Evolutionary conservation across 129 eudicot species (phyloP).

Genomic region (Lonicera japonica): DNA sequence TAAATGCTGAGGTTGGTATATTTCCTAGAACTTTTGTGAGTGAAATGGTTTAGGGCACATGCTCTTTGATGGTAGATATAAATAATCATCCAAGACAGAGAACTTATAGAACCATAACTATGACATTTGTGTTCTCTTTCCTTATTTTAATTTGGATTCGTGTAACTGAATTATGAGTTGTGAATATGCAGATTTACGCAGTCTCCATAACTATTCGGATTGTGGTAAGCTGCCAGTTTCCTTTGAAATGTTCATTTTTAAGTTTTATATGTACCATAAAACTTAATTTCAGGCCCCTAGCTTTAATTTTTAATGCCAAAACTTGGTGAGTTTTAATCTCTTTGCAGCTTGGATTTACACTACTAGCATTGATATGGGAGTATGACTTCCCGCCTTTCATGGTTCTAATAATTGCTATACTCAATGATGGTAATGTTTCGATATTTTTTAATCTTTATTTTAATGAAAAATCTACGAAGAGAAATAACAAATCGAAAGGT

Average conservation of each 20-base stretch:
- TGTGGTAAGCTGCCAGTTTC: conserved; percentile 32
- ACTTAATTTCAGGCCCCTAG: neutral
- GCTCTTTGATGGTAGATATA: too few species aligned
- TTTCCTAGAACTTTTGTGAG: too few species aligned
- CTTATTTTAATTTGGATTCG: neutral
- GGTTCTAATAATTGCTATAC: conserved; percentile 55
- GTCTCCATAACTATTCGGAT: conserved; percentile 61
- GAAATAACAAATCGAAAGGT: neutral
- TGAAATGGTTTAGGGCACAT: too few species aligned
- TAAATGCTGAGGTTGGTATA: too few species aligned
- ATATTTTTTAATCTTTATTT: neutral
- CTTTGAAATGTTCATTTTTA: neutral
- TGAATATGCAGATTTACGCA: conserved; percentile 44
- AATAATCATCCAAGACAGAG: neutral
- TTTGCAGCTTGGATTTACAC: conserved; percentile 50
- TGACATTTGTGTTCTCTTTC: neutral
- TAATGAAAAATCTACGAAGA: neutral
- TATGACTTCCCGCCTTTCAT: conserved; percentile 65
- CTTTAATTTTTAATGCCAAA: neutral
- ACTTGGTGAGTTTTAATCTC: neutral
- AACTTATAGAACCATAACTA: neutral
- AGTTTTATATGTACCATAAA: neutral
- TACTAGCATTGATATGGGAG: conserved; percentile 54
- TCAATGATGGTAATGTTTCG: conserved; percentile 37
- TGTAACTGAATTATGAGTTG: neutral